A percentile compares a stretch with the other conserved stretches of the same genome.
Conservation (phyloP, 163 green algal species). For the Coccomyxa subellipsoidea region DNA sequence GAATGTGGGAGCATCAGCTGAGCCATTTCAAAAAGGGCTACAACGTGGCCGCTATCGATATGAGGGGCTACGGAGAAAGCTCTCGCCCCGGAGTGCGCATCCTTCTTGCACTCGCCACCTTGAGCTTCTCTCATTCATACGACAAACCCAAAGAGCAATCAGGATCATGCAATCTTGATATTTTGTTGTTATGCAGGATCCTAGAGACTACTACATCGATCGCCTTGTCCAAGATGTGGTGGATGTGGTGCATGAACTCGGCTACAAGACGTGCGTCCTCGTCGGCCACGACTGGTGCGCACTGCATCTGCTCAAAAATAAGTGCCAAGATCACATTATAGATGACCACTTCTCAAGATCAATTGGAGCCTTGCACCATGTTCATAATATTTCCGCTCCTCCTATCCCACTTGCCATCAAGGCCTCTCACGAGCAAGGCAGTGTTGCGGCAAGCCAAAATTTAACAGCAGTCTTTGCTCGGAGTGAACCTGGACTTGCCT, state of each 20-base stretch:
- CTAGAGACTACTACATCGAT: not conserved
- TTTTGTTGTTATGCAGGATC: not conserved
- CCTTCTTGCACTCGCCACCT: not conserved
- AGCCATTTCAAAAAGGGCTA: slow-evolving; percentile 46
- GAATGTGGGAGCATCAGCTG: slow-evolving; percentile 67
- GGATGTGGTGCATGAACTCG: not conserved
- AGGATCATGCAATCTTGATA: no score
- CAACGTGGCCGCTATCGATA: slow-evolving; percentile 67
- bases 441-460: no score
- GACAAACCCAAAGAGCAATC: not conserved
- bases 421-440: no score
- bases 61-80: slow-evolving; percentile 62
- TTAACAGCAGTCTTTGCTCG: not conserved
- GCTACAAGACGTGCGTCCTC: not conserved
- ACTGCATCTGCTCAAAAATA: not conserved
- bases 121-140: not conserved
- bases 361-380: no score
- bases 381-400: no score
- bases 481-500: not conserved
- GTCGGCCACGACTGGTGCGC: not conserved
- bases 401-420: no score
- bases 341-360: no score
- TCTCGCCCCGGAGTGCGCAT: slow-evolving; percentile 40
- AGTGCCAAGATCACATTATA: no score
- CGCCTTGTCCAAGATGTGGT: not conserved